Base-by-base conservation (phyloP, 78 protist species). In the Dictyostelium purpureum region DNA sequence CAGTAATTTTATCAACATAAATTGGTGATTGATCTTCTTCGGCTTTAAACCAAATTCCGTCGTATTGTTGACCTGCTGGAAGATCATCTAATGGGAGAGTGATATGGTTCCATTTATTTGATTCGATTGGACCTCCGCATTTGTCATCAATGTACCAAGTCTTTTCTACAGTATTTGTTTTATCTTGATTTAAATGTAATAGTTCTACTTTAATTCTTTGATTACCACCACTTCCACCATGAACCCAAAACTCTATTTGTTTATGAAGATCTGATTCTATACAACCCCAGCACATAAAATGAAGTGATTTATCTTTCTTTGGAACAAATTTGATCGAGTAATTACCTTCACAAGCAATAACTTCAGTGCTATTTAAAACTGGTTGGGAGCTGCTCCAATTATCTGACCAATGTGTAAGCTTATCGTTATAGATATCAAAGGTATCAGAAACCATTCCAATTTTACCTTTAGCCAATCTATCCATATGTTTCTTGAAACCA, bases 391-490 rank as follows among this genome's bases (percentile, higher is more conserved):
- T 31, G 0, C 61, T 38, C 92, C 92, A 85, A 61, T 85, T 51
- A 52, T 70, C 80, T 16, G 43, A 81, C 92, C 92, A 85, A 73
- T 85, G 92, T 1, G 92, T 85, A 12, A 57, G 1, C 18, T 85
- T 85, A n/a, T 85, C 92, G 43, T 85, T 73, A 21, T 49, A 85
- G 26, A 85, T 85, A n/a, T 85, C 80, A 73, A 85, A 85, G 0
- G 83, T 85, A 66, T 71, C 80, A 35, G 77, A 33, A 52, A 28
- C 57, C 31, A 9, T 35, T 70, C 65, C 66, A 12, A 6, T 16
- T 19, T 61, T 26, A 12, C 82, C 82, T 4, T 52, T 38, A 2
- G 56, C 77, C 16, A 85, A 38, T 18, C 31, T 28, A 4, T 31
- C n/a, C 24, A 73, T 35, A 85, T 85, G 71, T 1, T 19, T 5